Evolutionary conservation across 2,329 filamentous ascomycete species (phyloP), one percentile per base, ranked within the genome.

Genomic region (Paraphaeosphaeria sporulosa): DNA sequence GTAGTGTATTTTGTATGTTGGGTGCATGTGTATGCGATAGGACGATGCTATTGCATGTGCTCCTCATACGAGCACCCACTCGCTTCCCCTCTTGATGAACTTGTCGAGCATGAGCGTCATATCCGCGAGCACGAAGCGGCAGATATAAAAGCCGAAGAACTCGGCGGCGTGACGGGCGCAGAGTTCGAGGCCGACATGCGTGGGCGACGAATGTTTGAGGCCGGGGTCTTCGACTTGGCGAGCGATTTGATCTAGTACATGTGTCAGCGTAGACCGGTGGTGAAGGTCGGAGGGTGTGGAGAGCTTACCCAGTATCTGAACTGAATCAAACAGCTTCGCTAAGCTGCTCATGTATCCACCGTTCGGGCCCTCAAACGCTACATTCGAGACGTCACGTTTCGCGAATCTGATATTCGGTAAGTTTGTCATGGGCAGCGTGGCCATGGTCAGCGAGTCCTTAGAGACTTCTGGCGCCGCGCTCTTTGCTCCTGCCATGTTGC

Each of bases 101-200:
- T 98, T 99, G 78, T 99, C 95, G 68, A 99, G 83, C 81, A 99
- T 84, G 74, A 95, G 78, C 42, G 89, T 86, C 62, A 99, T 81
- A 77, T 99, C 95, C 4, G 89, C 85, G 62, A 99, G 82, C n/a
- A 94, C 93, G 76, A 99, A 99, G 19, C 95, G 90, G 78, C 94
- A 97, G 30, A 99, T 86, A 76, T 95, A 98, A 78, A 99, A 97
- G 17, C 90, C 94, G 76, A 99, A 99, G 79, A 99, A 99, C 79
- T 99, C 95, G 36, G 94, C 92, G 8, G 94, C 95, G 77, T 97
- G 94, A 43, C 94, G 88, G 38, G 93, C 93, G 75, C 93, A 95
- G 43, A 99, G 86, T 79, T 99, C 95, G 36, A 99, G 86, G 10
- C 95, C 95, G 55, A 99, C 94, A 74, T 97, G 94, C 9, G 95